Evolutionary conservation across 257 asterid genomes (phyloP), one percentile per base, ranked within the genome.

Genomic region (Przewalskia tangutica): DNA sequence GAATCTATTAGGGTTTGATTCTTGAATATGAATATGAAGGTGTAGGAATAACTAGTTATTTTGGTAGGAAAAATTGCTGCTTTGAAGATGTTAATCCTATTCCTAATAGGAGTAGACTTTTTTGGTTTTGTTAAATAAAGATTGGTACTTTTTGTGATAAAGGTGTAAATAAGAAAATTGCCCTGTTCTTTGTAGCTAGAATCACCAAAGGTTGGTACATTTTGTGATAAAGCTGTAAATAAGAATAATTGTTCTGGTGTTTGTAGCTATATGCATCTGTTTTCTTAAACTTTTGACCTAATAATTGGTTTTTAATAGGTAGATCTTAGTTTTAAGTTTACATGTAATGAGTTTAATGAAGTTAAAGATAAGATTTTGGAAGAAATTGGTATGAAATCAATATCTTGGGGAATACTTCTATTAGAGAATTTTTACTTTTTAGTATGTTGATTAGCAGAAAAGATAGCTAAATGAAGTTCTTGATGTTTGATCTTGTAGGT

Each of bases 401-500:
- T 63, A 63, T 48, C 59, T 71, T 71, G 59, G 58, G 58, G 12
- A 13, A 13, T 53, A 71, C 20, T 71, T 1, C 5, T 3, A 5
- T 38, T 38, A 38, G n/a, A 23, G 42, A 34, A 9, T 34, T 53
- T 65, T 59, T 56, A 9, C 11, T 53, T 65, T 59, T 56, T 46
- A 5, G 32, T 34, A n/a, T 32, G 48, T 40, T 65, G 13, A 12
- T n/a, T 65, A 46, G 62, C 20, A 17, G 60, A 62, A 64, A 46
- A 34, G 17, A 80, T 80, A 8, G 27, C 17, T 63, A 44, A 64
- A 2, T 73, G 51, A 46, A 34, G 51, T 54, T 9, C 6, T 12
- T 58, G 38, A n/a, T 40, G 27, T 53, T 86, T 79, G 23, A 80
- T 70, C 76, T 86, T 83, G 4, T 94, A 94, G 99, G 98, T 85